Percentiles rank a stretch among this genome's conserved stretches.
phyloP scores from a whole-genome alignment of 2,329 filamentous ascomycete species.

The Trichoderma hamatum region DNA sequence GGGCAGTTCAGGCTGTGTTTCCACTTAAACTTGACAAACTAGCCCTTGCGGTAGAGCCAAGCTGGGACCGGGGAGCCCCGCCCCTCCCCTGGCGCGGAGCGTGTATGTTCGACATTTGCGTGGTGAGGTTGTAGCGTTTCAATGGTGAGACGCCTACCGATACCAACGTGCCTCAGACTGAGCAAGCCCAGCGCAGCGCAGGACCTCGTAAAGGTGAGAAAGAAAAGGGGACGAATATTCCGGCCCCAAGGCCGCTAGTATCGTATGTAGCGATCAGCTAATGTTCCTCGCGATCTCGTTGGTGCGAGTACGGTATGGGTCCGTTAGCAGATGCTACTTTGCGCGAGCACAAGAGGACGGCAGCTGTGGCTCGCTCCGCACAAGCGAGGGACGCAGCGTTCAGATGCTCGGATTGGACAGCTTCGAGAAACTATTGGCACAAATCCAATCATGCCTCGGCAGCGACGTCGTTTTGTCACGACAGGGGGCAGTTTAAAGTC shows the following conservation, averaged over 20 bases:
- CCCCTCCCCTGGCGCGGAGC: conserved; percentile 13
- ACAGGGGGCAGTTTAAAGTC: conserved; percentile 7
- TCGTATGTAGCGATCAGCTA: background rate
- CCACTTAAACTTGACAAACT: conserved; percentile 11
- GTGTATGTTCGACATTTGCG: conserved; percentile 14
- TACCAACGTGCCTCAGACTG: conserved; percentile 3
- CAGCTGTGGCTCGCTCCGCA: background rate
- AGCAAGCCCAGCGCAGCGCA: background rate
- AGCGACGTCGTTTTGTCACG: conserved; percentile 10
- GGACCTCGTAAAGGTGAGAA: background rate
- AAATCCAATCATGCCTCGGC: conserved; percentile 9
- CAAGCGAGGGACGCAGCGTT: background rate
- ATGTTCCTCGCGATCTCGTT: conserved; percentile 1
- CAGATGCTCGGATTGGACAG: conserved; percentile 6
- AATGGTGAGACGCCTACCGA: conserved; percentile 26
- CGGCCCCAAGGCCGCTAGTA: background rate
- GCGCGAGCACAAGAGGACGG: background rate
- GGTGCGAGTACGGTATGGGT: conserved; percentile 10
- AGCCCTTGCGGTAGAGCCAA: background rate
- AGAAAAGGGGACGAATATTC: background rate
- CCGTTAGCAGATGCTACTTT: background rate
- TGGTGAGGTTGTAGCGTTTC: conserved; percentile 27
- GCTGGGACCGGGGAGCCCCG: background rate
- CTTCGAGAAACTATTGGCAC: conserved; percentile 20
- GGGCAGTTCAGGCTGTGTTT: conserved; percentile 11